Conservation (phyloP, 2,329 filamentous ascomycete species). For the Pestalotiopsis sp. region DNA sequence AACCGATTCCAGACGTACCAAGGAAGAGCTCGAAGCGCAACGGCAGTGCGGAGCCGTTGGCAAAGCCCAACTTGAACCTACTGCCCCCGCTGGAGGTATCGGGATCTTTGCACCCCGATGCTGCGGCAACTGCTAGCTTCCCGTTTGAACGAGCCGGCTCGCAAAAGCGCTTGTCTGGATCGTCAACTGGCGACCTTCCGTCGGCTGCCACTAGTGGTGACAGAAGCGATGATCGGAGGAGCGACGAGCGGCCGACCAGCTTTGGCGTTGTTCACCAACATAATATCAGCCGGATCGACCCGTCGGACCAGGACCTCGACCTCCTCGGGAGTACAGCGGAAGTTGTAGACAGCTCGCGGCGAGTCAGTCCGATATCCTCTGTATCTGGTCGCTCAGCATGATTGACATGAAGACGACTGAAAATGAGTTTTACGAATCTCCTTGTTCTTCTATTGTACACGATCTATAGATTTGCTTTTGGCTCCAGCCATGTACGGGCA, state of each 20-base stretch:
- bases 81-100: constrained; percentile 19
- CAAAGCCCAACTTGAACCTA: constrained; percentile 39
- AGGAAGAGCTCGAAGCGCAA: constrained; percentile 73
- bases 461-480: constrained; percentile 13
- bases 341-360: constrained; percentile 48
- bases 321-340: constrained; percentile 59
- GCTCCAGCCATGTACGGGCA: background rate
- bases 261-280: constrained; percentile 62
- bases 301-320: constrained; percentile 43
- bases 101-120: constrained; percentile 17
- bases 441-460: constrained; percentile 14
- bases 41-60: constrained; percentile 43
- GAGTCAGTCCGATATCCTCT: constrained; percentile 29
- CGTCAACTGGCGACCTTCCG: constrained; percentile 39
- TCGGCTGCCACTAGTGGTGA: constrained; percentile 24
- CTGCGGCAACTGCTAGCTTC: constrained; percentile 39
- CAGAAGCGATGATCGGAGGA: constrained; percentile 28
- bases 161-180: constrained; percentile 53
- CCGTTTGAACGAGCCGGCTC: constrained; percentile 63
- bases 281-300: constrained; percentile 58
- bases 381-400: constrained; percentile 20
- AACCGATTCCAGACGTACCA: constrained; percentile 60
- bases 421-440: constrained; percentile 27
- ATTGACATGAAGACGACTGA: constrained; percentile 15
- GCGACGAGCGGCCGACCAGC: constrained; percentile 50